A percentile compares a stretch with the other conserved stretches of the same genome.
Conservation (phyloP, 2,329 filamentous ascomycete species). For the Aureobasidium sp. region DNA sequence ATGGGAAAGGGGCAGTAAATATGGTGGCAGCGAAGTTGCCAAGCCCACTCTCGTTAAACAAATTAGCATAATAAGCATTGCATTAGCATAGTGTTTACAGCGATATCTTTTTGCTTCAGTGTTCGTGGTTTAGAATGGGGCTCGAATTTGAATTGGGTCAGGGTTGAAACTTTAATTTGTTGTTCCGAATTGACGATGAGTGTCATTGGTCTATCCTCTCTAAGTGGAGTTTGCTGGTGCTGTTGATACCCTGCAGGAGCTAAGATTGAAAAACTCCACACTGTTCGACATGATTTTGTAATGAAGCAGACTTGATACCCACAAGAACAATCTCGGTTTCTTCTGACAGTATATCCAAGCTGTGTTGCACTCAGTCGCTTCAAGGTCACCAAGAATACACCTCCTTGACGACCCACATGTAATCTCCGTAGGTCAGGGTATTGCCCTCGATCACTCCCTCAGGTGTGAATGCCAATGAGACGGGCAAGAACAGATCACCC, state of each 20-base stretch:
- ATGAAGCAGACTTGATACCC: neutral
- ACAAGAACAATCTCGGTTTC: neutral
- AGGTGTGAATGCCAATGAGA: conserved; percentile 29
- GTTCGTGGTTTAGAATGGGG: neutral
- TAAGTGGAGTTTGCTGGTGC: too few species aligned
- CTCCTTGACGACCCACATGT: conserved; percentile 36
- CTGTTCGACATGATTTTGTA: neutral
- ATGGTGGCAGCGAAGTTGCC: neutral
- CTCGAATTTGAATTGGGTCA: neutral
- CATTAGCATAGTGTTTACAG: neutral
- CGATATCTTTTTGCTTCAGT: neutral
- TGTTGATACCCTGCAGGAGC: too few species aligned
- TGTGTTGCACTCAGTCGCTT: too few species aligned
- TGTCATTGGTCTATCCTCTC: too few species aligned
- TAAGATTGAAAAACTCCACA: neutral
- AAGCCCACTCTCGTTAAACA: neutral
- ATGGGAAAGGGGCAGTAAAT: neutral
- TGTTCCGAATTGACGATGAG: too few species aligned
- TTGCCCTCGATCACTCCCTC: conserved; percentile 27
- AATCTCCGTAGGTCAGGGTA: conserved; percentile 27
- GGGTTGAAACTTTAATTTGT: neutral
- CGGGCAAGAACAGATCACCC: conserved; percentile 36
- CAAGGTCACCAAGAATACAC: conserved; percentile 11
- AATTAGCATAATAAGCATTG: neutral
- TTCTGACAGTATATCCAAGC: neutral